Conservation (phyloP, 2,329 filamentous ascomycete genomes). For the Colletotrichum costaricense region DNA sequence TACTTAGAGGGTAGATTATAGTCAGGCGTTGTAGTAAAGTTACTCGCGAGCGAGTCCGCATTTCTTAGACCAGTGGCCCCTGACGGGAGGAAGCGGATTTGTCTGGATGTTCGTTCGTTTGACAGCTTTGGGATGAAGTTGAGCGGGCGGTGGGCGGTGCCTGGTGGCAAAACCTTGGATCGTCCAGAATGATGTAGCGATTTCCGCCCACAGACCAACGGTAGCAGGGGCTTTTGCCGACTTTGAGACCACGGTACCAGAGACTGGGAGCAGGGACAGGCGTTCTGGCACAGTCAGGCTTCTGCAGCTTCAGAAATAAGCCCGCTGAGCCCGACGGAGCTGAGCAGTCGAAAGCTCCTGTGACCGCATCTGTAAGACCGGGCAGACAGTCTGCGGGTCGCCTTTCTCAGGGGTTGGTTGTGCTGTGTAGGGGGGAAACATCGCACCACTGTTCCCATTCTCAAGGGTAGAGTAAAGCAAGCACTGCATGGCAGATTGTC, state of each 20-base stretch:
- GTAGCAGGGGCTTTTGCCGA: neutral
- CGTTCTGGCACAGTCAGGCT: neutral
- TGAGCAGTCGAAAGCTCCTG: neutral
- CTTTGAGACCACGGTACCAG: neutral
- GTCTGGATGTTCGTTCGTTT: neutral
- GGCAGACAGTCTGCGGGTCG: conserved; percentile 1
- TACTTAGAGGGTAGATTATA: neutral
- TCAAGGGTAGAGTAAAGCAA: neutral
- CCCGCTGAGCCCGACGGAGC: neutral
- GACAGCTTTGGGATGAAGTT: neutral
- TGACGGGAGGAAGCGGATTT: conserved; percentile 2
- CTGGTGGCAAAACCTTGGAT: conserved; percentile 26
- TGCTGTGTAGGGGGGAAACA: neutral
- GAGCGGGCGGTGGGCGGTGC: conserved; percentile 17
- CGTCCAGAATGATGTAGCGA: neutral
- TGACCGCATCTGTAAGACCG: neutral
- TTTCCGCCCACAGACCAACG: neutral
- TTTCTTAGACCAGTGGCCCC: conserved; percentile 2
- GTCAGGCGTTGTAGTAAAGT: neutral
- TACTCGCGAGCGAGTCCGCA: neutral
- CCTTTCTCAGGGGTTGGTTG: neutral
- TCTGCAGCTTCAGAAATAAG: conserved; percentile 15
- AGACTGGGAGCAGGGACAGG: neutral
- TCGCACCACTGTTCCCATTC: neutral
- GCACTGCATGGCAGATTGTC: neutral